Evolutionary conservation across 116 monocot species (phyloP).

Genomic region (Trichopus zeylanicus): DNA sequence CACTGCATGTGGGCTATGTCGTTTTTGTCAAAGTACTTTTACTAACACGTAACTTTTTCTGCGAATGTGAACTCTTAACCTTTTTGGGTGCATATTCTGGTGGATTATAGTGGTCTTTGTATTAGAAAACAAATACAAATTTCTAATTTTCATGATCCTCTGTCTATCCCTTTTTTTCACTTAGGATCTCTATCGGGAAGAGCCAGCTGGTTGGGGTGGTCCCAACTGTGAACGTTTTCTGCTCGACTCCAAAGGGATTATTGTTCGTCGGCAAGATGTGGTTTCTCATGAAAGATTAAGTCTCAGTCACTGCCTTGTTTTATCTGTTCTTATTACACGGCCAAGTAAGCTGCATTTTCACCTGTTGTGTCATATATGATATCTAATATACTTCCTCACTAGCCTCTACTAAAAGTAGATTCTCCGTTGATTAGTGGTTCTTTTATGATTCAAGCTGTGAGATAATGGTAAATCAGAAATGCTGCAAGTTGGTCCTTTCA

Average conservation of each 20-base stretch:
- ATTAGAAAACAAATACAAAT: too few species aligned
- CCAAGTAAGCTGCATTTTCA: constrained; percentile 45
- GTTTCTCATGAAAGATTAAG: constrained; percentile 73
- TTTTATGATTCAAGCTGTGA: too few species aligned
- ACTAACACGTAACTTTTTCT: too few species aligned
- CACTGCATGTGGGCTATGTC: too few species aligned
- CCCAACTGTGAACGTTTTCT: constrained; percentile 65
- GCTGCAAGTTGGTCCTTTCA: too few species aligned
- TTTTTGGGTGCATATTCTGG: background rate
- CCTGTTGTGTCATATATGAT: too few species aligned
- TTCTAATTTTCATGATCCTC: background rate
- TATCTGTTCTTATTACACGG: constrained; percentile 55
- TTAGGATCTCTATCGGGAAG: constrained; percentile 86
- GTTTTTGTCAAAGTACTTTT: too few species aligned
- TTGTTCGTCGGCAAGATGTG: constrained; percentile 67
- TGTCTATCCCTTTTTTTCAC: constrained; percentile 3
- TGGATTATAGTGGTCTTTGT: background rate
- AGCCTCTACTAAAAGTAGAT: too few species aligned
- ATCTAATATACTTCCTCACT: too few species aligned
- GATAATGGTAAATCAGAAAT: too few species aligned
- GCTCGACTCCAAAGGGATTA: constrained; percentile 73
- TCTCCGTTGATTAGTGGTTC: too few species aligned
- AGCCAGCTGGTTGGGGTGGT: constrained; percentile 76
- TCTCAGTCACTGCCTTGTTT: constrained; percentile 84
- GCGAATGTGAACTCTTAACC: background rate